Base-by-base conservation (phyloP, 2,329 filamentous ascomycete genomes). In the Calycina herbarum region DNA sequence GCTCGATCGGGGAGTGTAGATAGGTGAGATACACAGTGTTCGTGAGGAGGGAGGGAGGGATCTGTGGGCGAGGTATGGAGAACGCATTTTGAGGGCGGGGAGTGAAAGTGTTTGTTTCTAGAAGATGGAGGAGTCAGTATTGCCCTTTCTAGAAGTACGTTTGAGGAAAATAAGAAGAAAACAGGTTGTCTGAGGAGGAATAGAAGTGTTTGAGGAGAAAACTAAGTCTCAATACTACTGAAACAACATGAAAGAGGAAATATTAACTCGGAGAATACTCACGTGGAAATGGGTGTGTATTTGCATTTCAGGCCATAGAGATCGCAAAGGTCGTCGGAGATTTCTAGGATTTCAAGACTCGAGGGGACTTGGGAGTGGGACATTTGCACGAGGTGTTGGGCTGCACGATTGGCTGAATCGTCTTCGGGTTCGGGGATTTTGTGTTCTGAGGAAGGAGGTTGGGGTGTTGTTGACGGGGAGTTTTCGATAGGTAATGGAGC, bases 301-400 rank as follows among this genome's bases (percentile, higher is more conserved):
- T 13, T 54, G 24, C 48, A 54, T 27, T 27, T 4, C 4, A 27
- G 20, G 5, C 24, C 48, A 7, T 13, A 24, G 48, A 24, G 48
- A 5, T 54, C 48, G 48, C 48, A 27, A 13, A 54, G 20, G 10
- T 13, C 20, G 20, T 13, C 48, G 20, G 20, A 27, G 8, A 54
- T 27, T 24, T 54, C n/a, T 24, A 54, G 20, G 11, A 24, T 54
- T 24, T 54, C 48, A 20, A 24, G 20, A n/a, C 8, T 13, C 13
- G 20, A 27, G 20, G 48, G 8, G 10, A 4, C 0, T 54, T 54
- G n/a, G 20, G 24, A 27, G 10, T 27, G 20, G 7, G 20, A 54
- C n/a, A 54, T 27, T 54, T 54, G 7, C n/a, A 54, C 20, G 48
- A 54, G 48, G 20, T 54, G 48, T 54, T 54, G 48, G 20, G 48